Evolutionary conservation across 2,329 filamentous ascomycete genomes (phyloP), one percentile per base, ranked within the genome.

Genomic region (Aureobasidium subglaciale): DNA sequence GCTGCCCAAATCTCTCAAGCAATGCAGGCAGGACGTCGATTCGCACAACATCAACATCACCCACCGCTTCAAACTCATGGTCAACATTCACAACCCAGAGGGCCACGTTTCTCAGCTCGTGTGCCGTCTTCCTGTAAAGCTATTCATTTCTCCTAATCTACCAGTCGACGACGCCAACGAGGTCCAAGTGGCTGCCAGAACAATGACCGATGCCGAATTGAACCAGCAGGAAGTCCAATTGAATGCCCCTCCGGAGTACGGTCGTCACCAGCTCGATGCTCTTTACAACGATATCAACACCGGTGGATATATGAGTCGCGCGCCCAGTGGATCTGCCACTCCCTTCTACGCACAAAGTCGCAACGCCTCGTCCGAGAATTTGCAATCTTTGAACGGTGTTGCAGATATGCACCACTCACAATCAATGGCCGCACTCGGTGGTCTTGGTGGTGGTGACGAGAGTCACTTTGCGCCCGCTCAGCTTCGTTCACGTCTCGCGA

Each of bases 81-180:
- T 97, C 58, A 89, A 92, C 43, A 80, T 99, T 35, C 87, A 90
- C 70, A 97, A 99, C 64, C 92, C 93, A 0, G 93, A 99, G 68
- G 92, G 91, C 0, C 93, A 97, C 67, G 80, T 91, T 55, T 96
- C 91, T 56, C 92, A 97, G 79, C 82, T 96, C 52, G 86, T 92
- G 52, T 92, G 92, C 43, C 93, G 90, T 38, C 82, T 97, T 29
- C 91, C 93, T 1, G 82, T 97, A 15, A 90, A 90, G 55, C 85
- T 99, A 35, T 96, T 96, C 72, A 96, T 97, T 62, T 99, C 93
- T 5, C 92, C 93, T 0, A 93, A 93, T 66, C 84, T 96, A 64
- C 87, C 90, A 0, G 82, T 96, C 34, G 89, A 93, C 64, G 90
- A 95, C 52, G 82, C 92, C 58, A 93, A 95, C 63, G 86, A 88